Base-by-base conservation (phyloP, 208 protist genomes). In the Vickermania spadyakhi region DNA sequence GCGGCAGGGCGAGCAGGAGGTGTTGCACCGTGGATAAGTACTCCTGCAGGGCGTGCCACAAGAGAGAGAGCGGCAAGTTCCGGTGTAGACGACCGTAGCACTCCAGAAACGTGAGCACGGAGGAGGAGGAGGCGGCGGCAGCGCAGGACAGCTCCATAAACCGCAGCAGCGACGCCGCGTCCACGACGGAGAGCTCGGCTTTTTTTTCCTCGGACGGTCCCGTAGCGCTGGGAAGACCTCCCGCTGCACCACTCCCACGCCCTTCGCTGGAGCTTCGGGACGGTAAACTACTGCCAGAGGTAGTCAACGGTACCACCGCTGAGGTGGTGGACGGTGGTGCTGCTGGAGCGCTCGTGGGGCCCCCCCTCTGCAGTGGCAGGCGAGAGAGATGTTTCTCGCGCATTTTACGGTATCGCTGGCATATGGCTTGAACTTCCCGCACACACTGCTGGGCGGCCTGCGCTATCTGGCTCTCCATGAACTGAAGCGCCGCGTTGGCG, bases 11-110 rank as follows among this genome's bases (percentile, higher is more conserved):
- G 23, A 73, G 77, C 62, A 83, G 73, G 36, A 93, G 25, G 60
- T 25, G 86, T 72, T 11, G 65, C 62, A 0, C 79, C 69, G 41
- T 79, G 13, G 72, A 67, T 51, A 93, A 50, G 64, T 93, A 93
- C 59, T 78, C 73, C 53, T 85, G 79, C n/a, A 67, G 68, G 28
- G 86, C 86, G 28, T 86, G 82, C 80, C 81, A 93, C 58, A 93
- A 75, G 18, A 93, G 63, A 54, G 84, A 75, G 42, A 75, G 86
- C 50, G 71, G 79, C 59, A 87, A 77, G 1, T 73, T 61, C 18
- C 80, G 72, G 30, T 63, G 51, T 21, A 70, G 67, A 49, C 82
- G 71, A 2, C 73, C 74, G 65, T 86, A 89, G 18, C 70, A 73
- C 26, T 84, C 62, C 25, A 93, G 77, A 36, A 93, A 67, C 7